A percentile compares a stretch with the other conserved stretches of the same genome.
Conservation (phyloP, 1,139 yeast species). For the Geotrichum histeridarum region DNA sequence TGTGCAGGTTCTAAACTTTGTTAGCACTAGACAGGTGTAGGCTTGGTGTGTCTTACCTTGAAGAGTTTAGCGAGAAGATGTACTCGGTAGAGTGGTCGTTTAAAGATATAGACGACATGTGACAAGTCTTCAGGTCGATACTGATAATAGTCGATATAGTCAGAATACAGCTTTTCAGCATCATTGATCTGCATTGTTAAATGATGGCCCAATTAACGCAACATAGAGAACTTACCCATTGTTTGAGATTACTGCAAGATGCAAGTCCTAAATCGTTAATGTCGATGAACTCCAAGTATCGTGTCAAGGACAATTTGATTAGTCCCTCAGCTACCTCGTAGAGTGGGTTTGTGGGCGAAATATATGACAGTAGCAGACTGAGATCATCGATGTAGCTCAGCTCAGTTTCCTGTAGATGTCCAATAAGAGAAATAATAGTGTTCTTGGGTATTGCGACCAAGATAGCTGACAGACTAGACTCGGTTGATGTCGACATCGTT, state of each 20-base stretch:
- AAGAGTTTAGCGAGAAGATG: constrained; percentile 35
- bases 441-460: not conserved
- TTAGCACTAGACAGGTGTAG: constrained; percentile 17
- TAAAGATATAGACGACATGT: constrained; percentile 36
- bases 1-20: constrained; percentile 23
- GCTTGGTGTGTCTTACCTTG: constrained; percentile 24
- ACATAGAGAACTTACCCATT: constrained; percentile 13
- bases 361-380: constrained; percentile 2
- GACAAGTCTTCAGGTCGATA: constrained; percentile 36
- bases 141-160: constrained; percentile 36
- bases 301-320: not conserved
- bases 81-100: constrained; percentile 42
- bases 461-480: not conserved
- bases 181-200: constrained; percentile 5
- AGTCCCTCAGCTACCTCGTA: not conserved
- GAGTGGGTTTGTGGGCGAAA: not conserved
- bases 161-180: constrained; percentile 8
- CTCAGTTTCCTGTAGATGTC: constrained; percentile 5
- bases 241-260: constrained; percentile 1
- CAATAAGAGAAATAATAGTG: not conserved
- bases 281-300: not conserved
- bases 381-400: constrained; percentile 13
- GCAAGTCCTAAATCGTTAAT: not conserved
- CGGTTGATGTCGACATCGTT: not conserved
- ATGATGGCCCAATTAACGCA: not conserved